Percentiles rank a stretch among this genome's conserved stretches.
phyloP scores from a whole-genome alignment of 495 filamentous ascomycete genomes.

The Aspergillus hancockii region DNA sequence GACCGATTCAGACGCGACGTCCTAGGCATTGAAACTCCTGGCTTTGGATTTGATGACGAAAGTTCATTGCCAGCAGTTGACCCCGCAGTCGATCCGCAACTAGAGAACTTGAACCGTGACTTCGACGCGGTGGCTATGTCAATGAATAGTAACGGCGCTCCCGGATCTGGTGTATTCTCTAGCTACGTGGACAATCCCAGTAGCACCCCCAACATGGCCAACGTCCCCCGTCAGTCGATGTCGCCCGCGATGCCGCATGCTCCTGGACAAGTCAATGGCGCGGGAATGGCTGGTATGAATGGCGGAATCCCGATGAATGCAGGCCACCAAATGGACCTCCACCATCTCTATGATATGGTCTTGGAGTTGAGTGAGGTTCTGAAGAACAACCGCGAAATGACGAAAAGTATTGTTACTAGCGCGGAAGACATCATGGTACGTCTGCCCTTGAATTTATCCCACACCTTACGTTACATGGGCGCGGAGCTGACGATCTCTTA shows the following conservation, averaged over 20 bases:
- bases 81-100: constrained; percentile 33
- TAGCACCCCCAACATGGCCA: constrained; percentile 34
- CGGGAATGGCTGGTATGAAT: constrained; percentile 60
- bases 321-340: constrained; percentile 84
- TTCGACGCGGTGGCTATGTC: constrained; percentile 39
- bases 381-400: constrained; percentile 74
- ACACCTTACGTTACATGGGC: not conserved
- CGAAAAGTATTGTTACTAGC: constrained; percentile 71
- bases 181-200: constrained; percentile 35
- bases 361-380: constrained; percentile 76
- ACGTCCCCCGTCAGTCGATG: constrained; percentile 39
- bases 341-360: constrained; percentile 81
- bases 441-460: not conserved
- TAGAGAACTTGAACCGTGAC: constrained; percentile 40
- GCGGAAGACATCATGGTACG: constrained; percentile 61
- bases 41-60: constrained; percentile 35
- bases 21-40: constrained; percentile 37
- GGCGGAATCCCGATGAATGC: constrained; percentile 65
- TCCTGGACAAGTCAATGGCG: constrained; percentile 53
- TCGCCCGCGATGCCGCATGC: constrained; percentile 37
- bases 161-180: constrained; percentile 34
- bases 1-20: constrained; percentile 47
- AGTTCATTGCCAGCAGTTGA: constrained; percentile 25
- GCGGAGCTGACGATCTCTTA: constrained; percentile 22
- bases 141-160: constrained; percentile 36